Conservation (phyloP, 75 land plant genomes). For the Cupressus sempervirens region DNA sequence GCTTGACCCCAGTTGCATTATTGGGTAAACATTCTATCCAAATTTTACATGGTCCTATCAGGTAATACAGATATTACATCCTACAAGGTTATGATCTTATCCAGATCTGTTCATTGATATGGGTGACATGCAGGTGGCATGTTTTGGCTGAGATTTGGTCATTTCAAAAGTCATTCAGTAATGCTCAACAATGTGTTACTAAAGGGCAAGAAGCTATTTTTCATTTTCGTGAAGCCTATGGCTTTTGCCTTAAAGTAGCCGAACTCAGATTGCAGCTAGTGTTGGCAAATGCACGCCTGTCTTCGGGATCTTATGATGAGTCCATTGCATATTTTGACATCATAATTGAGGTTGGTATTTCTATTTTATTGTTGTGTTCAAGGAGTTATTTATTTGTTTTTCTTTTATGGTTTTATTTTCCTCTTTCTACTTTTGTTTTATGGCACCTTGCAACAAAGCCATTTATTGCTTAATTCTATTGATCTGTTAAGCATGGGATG, state of each 20-base stretch:
- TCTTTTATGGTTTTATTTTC: not conserved
- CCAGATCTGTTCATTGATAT: not conserved
- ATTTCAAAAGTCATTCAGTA: slow-evolving; percentile 22
- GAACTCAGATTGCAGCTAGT: slow-evolving; percentile 28
- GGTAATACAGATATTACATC: not conserved
- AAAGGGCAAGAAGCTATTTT: slow-evolving; percentile 25
- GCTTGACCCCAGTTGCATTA: slow-evolving; percentile 20
- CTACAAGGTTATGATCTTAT: not conserved
- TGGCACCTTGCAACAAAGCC: not conserved
- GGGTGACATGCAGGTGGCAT: slow-evolving; percentile 30
- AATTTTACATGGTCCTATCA: not conserved
- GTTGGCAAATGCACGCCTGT: slow-evolving; percentile 20
- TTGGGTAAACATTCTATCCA: slow-evolving; percentile 15
- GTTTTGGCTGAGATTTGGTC: slow-evolving; percentile 29
- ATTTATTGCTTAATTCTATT: not conserved
- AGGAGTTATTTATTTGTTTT: not conserved
- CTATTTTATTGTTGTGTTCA: not conserved
- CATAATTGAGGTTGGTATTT: slow-evolving; percentile 19
- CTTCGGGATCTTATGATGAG: slow-evolving; percentile 18
- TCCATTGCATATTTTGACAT: slow-evolving; percentile 19
- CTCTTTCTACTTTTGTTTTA: not conserved
- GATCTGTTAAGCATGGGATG: not conserved
- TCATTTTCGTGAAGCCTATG: slow-evolving; percentile 16
- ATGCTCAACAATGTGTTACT: slow-evolving; percentile 27
- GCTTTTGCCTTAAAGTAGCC: slow-evolving; percentile 22